phyloP scores from a whole-genome alignment of 1,139 yeast genomes.

The Diutina neorugosa region DNA sequence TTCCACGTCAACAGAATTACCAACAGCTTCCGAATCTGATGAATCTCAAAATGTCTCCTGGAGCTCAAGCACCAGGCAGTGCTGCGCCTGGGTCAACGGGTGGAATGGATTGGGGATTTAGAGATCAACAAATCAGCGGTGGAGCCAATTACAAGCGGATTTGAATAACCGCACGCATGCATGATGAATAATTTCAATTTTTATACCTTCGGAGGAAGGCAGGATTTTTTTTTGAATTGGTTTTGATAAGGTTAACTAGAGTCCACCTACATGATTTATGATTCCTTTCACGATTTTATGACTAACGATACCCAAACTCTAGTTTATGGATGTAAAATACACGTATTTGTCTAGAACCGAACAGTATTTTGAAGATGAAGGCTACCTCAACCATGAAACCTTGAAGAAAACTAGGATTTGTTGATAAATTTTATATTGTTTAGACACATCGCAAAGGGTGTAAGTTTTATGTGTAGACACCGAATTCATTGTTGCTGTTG shows the following conservation, averaged over 20 bases:
- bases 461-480: too few species aligned
- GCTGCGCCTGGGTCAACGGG: not conserved
- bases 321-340: not conserved
- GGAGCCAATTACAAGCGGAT: conserved; percentile 1
- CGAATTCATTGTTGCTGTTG: not conserved
- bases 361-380: too few species aligned
- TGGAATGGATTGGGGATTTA: not conserved
- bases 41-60: not conserved
- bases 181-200: not conserved
- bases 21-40: not conserved
- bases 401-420: too few species aligned
- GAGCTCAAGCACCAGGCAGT: not conserved
- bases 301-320: not conserved
- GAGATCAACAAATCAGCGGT: conserved; percentile 2
- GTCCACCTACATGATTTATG: not conserved
- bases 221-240: not conserved
- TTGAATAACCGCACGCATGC: not conserved
- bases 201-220: not conserved
- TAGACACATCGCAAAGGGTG: not conserved
- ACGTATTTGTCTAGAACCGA: not conserved
- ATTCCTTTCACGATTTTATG: not conserved
- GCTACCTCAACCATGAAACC: too few species aligned
- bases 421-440: too few species aligned
- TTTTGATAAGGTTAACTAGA: not conserved
- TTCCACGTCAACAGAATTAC: not conserved